These are phyloP conservation scores for Hypseocharis bilobata DNA, from an alignment of 441 rosid genomes.

Conservation along the genomic window DNA sequence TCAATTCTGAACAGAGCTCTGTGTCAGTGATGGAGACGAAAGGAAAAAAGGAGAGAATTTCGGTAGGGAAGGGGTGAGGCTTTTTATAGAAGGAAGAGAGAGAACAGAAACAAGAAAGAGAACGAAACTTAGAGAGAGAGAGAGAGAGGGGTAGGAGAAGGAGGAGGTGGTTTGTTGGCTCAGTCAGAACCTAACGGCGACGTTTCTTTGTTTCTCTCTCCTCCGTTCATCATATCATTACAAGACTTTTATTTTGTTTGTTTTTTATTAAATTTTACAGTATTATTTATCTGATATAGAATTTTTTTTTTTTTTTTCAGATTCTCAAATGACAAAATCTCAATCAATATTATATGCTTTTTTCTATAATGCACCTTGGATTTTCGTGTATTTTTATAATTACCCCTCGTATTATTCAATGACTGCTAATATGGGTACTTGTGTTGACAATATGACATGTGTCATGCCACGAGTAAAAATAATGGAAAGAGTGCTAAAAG, in stretches of 20 bases:
- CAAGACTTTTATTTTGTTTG: background rate
- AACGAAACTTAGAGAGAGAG: background rate
- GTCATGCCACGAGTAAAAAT: too few relatives aligned
- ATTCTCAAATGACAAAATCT: background rate
- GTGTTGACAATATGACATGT: background rate
- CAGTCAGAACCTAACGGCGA: background rate
- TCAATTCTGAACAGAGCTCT: constrained; percentile 3
- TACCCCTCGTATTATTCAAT: background rate
- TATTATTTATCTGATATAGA: background rate
- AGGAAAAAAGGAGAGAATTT: background rate
- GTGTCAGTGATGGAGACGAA: background rate
- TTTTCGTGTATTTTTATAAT: background rate
- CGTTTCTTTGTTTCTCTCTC: too few relatives aligned
- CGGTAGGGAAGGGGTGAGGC: background rate
- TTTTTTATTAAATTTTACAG: background rate
- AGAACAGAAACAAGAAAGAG: background rate
- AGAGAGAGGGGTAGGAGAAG: background rate
- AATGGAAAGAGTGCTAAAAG: too few relatives aligned
- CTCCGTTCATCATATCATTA: too few relatives aligned
- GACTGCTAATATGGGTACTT: background rate
- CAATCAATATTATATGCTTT: background rate
- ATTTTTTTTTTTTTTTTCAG: background rate
- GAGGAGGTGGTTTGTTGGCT: constrained; percentile 8
- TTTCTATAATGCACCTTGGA: background rate
- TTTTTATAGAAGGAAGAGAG: background rate